These are phyloP conservation scores for Monosporascus cannonballus DNA, from an alignment of 2,329 filamentous ascomycete species.

Conservation along the genomic window DNA sequence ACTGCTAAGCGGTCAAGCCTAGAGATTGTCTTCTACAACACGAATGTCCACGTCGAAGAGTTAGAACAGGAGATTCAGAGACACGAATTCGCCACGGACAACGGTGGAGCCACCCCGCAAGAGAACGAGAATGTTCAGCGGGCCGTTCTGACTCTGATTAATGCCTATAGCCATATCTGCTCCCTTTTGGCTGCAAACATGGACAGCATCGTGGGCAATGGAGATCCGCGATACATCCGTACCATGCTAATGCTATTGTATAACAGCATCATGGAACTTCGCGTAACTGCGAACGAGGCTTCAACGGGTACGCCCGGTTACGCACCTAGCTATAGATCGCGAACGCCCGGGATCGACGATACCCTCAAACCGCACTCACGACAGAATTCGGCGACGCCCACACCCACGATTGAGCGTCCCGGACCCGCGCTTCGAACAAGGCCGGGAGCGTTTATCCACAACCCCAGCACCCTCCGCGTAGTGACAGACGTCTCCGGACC, in stretches of 20 bases:
- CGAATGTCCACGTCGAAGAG: conserved; percentile 59
- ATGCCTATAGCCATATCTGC: conserved; percentile 61
- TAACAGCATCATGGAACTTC: conserved; percentile 62
- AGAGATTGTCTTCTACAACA: conserved; percentile 63
- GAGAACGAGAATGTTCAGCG: conserved; percentile 60
- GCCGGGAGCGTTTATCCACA: conserved; percentile 35
- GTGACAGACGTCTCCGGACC: conserved; percentile 47
- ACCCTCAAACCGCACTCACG: conserved; percentile 45
- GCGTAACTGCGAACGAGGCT: conserved; percentile 40
- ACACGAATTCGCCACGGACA: conserved; percentile 46
- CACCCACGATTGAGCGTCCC: conserved; percentile 45
- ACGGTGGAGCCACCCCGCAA: conserved; percentile 40
- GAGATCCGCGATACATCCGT: conserved; percentile 61
- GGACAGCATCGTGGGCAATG: conserved; percentile 58
- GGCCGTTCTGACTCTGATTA: conserved; percentile 57
- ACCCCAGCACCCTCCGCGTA: conserved; percentile 49
- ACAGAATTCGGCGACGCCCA: conserved; percentile 49
- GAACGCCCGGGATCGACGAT: conserved; percentile 31
- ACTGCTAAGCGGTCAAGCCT: conserved; percentile 57
- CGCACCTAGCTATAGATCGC: conserved; percentile 14
- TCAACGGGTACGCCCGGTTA: conserved; percentile 17
- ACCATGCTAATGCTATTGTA: conserved; percentile 58
- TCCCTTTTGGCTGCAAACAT: conserved; percentile 55
- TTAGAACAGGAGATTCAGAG: conserved; percentile 59
- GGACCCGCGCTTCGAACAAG: conserved; percentile 31